Conservation (phyloP, 768 basidiomycete genomes). For the Mycena galericulata region DNA sequence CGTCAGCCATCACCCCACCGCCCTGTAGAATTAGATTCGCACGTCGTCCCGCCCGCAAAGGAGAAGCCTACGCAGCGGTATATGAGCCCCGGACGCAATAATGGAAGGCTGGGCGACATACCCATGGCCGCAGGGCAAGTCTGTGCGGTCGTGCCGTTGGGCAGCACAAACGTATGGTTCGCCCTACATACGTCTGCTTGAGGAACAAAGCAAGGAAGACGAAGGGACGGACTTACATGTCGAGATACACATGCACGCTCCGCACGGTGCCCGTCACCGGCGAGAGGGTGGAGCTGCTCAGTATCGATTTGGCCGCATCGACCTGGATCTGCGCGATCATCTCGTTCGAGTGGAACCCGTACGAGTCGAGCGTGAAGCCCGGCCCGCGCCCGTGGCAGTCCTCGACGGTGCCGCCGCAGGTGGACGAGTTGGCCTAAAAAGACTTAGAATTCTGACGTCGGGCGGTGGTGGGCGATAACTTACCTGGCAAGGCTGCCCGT, state of each 20-base stretch:
- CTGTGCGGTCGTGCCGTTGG: conserved; percentile 73
- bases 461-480: too few relatives aligned
- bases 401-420: conserved; percentile 76
- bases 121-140: conserved; percentile 88
- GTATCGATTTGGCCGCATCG: conserved; percentile 69
- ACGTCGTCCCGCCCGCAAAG: conserved; percentile 88
- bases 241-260: conserved; percentile 76
- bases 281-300: conserved; percentile 66
- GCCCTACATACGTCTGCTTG: conserved; percentile 62
- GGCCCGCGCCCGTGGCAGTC: conserved; percentile 85
- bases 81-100: conserved; percentile 8
- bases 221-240: conserved; percentile 65
- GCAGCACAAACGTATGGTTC: conserved; percentile 69
- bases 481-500: conserved; percentile 70
- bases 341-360: conserved; percentile 80
- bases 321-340: conserved; percentile 81
- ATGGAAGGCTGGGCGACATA: conserved; percentile 43
- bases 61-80: conserved; percentile 63
- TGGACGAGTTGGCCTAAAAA: conserved; percentile 80
- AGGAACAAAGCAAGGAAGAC: not conserved
- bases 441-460: too few relatives aligned
- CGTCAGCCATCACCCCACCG: conserved; percentile 3
- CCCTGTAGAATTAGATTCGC: conserved; percentile 17
- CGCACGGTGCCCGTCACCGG: conserved; percentile 70
- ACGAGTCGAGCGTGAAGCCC: conserved; percentile 68